Evolutionary conservation across 1,284 basidiomycete species (phyloP), one percentile per base, ranked within the genome.

Genomic region (Cutaneotrichosporon mucoides): DNA sequence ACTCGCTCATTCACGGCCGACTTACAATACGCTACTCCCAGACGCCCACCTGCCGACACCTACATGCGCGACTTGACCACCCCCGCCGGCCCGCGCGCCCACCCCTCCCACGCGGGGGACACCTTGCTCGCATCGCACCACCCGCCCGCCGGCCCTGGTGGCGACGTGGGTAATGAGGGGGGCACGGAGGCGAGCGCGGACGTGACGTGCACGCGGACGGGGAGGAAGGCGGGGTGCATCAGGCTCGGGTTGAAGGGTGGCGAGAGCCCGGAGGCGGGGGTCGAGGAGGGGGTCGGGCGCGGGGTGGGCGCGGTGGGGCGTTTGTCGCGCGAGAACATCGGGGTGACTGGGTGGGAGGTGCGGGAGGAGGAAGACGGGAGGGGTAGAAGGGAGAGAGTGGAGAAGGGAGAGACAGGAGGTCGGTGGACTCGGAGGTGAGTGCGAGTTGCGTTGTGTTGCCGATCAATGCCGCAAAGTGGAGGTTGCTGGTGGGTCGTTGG

Each of bases 41-140:
- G 13, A 7, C 8, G 43, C 43, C 12, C 8, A 44, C 15, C 9
- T 24, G 24, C 24, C 24, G 24, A 24, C 24, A 24, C 24, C 35
- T 52, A 63, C 40, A 63, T 34, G 35, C 56, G 43, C 13, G 59
- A 43, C 53, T 63, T 63, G 44, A 54, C 53, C 4, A 48, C 50
- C 16, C 56, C 50, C 4, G 62, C 56, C 2, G 62, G 59, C 1
- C 62, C 62, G 2, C 62, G 44, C 10, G 40, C 59, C 62, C 62
- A 63, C 7, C 62, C 62, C 34, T 63, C 62, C 62, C 62, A 63
- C 2, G 62, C 62, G 1, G 62, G 62, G n/a, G 59, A 64, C 6
- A 64, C 59, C 36, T 54, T 53, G 48, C 56, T 60, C 6, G 59
- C 12, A 41, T 63, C 59, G 7, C 42, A 43, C 62, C 62, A 63